phyloP scores from a whole-genome alignment of 106 monocot species.

The Dioscorea zingiberensis region DNA sequence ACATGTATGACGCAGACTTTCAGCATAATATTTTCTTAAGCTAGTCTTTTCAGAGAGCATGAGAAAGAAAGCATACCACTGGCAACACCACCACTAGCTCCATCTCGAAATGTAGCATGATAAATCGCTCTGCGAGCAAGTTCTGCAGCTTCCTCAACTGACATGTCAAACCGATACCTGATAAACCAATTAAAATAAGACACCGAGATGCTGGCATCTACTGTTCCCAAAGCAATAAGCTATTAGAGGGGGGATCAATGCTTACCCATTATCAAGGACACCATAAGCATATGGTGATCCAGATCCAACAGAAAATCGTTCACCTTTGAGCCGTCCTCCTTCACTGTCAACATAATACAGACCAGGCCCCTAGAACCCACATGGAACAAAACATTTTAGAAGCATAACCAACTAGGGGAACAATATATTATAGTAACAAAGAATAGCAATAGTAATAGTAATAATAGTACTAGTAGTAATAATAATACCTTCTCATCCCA shows the following conservation, averaged over 20 bases:
- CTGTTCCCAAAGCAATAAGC: no score
- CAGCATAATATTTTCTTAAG: no score
- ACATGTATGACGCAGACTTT: no score
- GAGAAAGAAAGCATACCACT: constrained; percentile 38
- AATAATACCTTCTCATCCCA: constrained; percentile 81
- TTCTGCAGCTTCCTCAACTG: constrained; percentile 73
- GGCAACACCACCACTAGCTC: constrained; percentile 74
- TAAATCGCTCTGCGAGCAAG: constrained; percentile 71
- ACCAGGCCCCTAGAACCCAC: constrained; percentile 40
- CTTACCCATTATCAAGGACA: constrained; percentile 58
- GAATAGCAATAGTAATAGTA: no score
- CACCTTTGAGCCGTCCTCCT: constrained; percentile 70
- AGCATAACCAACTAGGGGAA: not conserved
- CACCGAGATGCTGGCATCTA: no score
- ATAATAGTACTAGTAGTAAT: no score
- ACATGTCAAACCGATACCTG: constrained; percentile 60
- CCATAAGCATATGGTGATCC: constrained; percentile 82
- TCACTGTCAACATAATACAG: constrained; percentile 79
- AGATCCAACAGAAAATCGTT: constrained; percentile 69
- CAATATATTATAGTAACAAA: no score
- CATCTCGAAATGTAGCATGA: constrained; percentile 80
- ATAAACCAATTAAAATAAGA: not conserved
- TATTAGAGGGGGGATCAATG: not conserved
- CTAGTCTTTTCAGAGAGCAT: no score
- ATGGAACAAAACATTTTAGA: not conserved